Evolutionary conservation across 257 asterid genomes (phyloP).

Genomic region (Solanum medicagineum): DNA sequence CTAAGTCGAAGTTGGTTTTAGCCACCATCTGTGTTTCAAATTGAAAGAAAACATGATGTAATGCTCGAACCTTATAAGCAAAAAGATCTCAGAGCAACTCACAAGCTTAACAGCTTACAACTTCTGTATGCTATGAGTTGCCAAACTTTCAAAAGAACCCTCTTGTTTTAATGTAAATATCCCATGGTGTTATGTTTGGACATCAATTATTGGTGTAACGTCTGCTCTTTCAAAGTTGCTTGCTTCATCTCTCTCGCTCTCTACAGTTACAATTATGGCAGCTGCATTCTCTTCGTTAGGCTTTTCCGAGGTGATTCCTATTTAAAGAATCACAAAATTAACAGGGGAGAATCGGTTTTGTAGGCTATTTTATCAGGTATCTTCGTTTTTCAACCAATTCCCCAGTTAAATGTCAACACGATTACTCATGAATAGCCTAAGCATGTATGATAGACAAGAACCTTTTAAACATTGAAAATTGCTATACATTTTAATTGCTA

Average conservation of each 20-base stretch:
- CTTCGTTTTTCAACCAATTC: too few relatives aligned
- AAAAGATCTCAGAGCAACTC: neutral
- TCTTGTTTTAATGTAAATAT: neutral
- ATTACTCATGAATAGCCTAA: neutral
- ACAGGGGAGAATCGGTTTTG: neutral
- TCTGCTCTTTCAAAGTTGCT: neutral
- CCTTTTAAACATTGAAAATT: neutral
- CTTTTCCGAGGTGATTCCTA: neutral
- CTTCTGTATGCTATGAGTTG: neutral
- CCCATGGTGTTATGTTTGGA: neutral
- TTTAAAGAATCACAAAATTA: too few relatives aligned
- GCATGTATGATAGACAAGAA: neutral
- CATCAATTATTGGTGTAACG: neutral
- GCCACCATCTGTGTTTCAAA: neutral
- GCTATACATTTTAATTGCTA: neutral
- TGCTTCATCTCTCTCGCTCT: neutral
- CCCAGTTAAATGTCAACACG: too few relatives aligned
- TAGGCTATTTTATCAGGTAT: too few relatives aligned
- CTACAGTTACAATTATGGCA: neutral
- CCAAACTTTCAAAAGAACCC: neutral
- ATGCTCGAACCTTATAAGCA: neutral
- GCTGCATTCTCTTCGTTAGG: neutral
- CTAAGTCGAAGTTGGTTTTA: conserved; percentile 1
- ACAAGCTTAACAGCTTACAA: neutral
- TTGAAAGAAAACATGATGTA: neutral